Base-by-base conservation (phyloP, 108 stramenopile species). In the Conticribra weissflogii region DNA sequence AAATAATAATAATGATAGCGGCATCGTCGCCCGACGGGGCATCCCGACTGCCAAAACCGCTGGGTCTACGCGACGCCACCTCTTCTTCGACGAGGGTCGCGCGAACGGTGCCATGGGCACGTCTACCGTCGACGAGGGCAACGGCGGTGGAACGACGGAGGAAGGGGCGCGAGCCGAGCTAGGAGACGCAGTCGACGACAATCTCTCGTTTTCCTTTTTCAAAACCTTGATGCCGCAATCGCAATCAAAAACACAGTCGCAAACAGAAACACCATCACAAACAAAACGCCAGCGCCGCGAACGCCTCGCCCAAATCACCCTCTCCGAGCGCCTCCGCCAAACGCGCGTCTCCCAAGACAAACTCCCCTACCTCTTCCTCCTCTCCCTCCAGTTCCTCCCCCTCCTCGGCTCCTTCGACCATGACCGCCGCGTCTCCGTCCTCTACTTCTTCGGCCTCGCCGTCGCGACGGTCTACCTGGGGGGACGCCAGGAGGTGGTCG, bases 391-490 rank as follows among this genome's bases (percentile, higher is more conserved):
- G 46, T 53, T 75, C 15, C 30, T 75, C 28, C 74, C 74, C 52
- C 22, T 75, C 2, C 14, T 71, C 18, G 74, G 74, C 52, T 30
- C 71, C 2, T 14, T 71, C 18, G 74, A 69, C n/a, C 71, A 22
- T 31, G 74, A 75, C 45, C 74, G 74, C 23, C 27, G 63, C 45
- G 49, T 63, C 18, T 53, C 51, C 25, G 46, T 75, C 32, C 18
- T 49, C 5, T 75, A 75, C 21, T 75, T 75, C 31, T 71, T 70
- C 22, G 74, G 74, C 1, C 19, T 75, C 2, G 74, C 74, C 0
- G 74, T 75, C 5, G 54, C 69, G 3, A 75, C 74, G 12, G 74
- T 75, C 12, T 75, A 75, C 30, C 33, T 75, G 0, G 74, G 74
- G 0, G 74, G 74, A 18, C 31, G 74, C 61, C 74, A 75, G 27